Evolutionary conservation across 1,284 basidiomycete species (phyloP).

Genomic region (Phellopilus nigrolimitatus): DNA sequence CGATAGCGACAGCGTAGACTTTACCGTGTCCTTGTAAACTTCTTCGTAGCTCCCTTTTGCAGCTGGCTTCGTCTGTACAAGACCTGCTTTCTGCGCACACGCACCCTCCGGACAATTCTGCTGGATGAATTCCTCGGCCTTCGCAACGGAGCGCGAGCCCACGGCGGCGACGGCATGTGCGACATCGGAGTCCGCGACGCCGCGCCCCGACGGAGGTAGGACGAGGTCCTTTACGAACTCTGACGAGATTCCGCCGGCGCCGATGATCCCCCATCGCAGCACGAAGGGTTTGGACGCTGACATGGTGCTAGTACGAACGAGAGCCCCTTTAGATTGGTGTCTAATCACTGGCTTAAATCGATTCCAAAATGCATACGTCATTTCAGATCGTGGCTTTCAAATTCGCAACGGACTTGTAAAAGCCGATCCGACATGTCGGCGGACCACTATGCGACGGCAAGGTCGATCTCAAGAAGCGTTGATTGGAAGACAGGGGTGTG

Average conservation of each 20-base stretch:
- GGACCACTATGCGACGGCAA: no score
- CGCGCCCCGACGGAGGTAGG: slow-evolving; percentile 25
- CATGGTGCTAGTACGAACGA: slow-evolving; percentile 7
- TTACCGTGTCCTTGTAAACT: slow-evolving; percentile 29
- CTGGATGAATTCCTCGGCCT: slow-evolving; percentile 38
- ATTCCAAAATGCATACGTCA: no score
- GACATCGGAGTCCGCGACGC: slow-evolving; percentile 34
- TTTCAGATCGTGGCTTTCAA: no score
- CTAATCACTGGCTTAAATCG: background rate
- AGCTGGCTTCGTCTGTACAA: slow-evolving; percentile 22
- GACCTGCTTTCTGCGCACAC: slow-evolving; percentile 13
- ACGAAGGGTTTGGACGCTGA: slow-evolving; percentile 13
- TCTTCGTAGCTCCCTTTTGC: slow-evolving; percentile 41
- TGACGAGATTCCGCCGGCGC: slow-evolving; percentile 22
- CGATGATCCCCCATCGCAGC: slow-evolving; percentile 19
- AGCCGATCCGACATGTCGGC: no score
- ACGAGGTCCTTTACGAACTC: slow-evolving; percentile 25
- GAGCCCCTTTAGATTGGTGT: background rate
- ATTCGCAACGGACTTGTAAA: no score
- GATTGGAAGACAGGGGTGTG: no score
- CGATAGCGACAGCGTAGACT: background rate
- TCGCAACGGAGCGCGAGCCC: slow-evolving; percentile 33
- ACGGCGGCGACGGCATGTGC: slow-evolving; percentile 40
- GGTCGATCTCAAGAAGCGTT: no score
- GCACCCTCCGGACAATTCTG: slow-evolving; percentile 25